phyloP scores from a whole-genome alignment of 2,329 filamentous ascomycete genomes.

The Sclerotinia minor region DNA sequence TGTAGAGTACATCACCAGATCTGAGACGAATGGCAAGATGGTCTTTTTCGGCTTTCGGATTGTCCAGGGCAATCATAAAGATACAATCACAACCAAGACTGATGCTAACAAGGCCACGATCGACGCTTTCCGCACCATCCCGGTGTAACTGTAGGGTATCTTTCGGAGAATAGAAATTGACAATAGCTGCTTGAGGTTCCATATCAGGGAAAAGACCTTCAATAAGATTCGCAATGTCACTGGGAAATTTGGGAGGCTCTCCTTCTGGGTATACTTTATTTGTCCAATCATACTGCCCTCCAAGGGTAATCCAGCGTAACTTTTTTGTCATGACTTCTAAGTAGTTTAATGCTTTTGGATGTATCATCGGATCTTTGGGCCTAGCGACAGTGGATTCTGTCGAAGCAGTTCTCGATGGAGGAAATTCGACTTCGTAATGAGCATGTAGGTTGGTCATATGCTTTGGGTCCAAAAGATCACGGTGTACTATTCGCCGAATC shows the following conservation, averaged over 20 bases:
- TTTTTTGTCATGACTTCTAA: slow-evolving; percentile 73
- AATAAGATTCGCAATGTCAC: slow-evolving; percentile 69
- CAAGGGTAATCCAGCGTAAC: slow-evolving; percentile 90
- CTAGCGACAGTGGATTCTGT: slow-evolving; percentile 52
- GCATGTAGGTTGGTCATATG: slow-evolving; percentile 91
- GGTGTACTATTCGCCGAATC: slow-evolving; percentile 73
- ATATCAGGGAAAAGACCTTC: slow-evolving; percentile 73
- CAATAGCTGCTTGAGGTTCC: slow-evolving; percentile 81
- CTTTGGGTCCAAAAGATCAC: slow-evolving; percentile 68
- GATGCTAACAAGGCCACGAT: slow-evolving; percentile 77
- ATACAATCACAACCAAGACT: slow-evolving; percentile 88
- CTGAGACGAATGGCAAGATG: slow-evolving; percentile 66
- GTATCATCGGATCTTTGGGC: slow-evolving; percentile 71
- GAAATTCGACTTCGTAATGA: slow-evolving; percentile 72
- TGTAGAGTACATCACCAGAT: slow-evolving; percentile 88
- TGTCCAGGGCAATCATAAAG: slow-evolving; percentile 73
- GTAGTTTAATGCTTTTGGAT: slow-evolving; percentile 67
- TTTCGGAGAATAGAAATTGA: slow-evolving; percentile 88
- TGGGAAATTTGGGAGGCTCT: slow-evolving; percentile 70
- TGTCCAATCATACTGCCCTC: slow-evolving; percentile 97
- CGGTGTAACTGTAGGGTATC: slow-evolving; percentile 92
- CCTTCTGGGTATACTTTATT: slow-evolving; percentile 74
- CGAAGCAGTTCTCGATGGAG: slow-evolving; percentile 32
- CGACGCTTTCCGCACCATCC: slow-evolving; percentile 84
- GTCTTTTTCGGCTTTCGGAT: slow-evolving; percentile 40